A percentile compares a stretch with the other conserved stretches of the same genome.
These are phyloP conservation scores for Xylaria flabelliformis DNA, from an alignment of 495 filamentous ascomycete species.

Conservation along the genomic window DNA sequence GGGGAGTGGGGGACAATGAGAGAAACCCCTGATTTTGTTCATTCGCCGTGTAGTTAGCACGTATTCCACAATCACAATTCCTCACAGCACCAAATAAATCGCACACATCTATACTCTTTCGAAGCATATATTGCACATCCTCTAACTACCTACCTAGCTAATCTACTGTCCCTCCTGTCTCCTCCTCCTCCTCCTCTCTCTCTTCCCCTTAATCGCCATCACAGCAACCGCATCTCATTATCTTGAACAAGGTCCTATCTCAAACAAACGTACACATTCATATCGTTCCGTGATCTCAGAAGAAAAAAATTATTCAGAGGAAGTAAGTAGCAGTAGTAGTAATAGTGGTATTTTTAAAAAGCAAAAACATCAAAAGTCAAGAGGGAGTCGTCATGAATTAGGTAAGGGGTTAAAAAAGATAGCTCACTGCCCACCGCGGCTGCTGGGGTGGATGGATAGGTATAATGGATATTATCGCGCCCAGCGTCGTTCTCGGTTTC, in stretches of 20 bases:
- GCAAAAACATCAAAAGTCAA: not conserved
- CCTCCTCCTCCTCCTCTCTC: not conserved
- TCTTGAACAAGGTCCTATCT: not conserved
- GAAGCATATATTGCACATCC: slow-evolving; percentile 2
- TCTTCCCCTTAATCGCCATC: not conserved
- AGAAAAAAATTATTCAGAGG: slow-evolving; percentile 1
- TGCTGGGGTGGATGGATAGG: not conserved
- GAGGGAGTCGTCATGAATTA: slow-evolving; percentile 17
- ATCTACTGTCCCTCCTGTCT: not conserved
- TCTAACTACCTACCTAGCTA: not conserved
- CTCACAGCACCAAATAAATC: not conserved
- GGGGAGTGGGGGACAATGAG: no score
- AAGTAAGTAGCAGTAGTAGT: not conserved
- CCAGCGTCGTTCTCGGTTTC: slow-evolving; percentile 16
- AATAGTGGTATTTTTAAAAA: not conserved
- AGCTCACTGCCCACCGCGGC: not conserved
- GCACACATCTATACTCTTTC: not conserved
- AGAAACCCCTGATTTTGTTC: no score
- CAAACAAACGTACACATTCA: slow-evolving; percentile 12
- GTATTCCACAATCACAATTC: not conserved
- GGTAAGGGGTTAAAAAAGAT: slow-evolving; percentile 6
- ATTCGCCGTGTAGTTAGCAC: no score
- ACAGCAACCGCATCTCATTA: not conserved
- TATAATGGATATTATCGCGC: slow-evolving; percentile 1
- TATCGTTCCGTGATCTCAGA: slow-evolving; percentile 11